Evolutionary conservation across 2,329 filamentous ascomycete species (phyloP).

Genomic region (Sclerotinia glacialis): DNA sequence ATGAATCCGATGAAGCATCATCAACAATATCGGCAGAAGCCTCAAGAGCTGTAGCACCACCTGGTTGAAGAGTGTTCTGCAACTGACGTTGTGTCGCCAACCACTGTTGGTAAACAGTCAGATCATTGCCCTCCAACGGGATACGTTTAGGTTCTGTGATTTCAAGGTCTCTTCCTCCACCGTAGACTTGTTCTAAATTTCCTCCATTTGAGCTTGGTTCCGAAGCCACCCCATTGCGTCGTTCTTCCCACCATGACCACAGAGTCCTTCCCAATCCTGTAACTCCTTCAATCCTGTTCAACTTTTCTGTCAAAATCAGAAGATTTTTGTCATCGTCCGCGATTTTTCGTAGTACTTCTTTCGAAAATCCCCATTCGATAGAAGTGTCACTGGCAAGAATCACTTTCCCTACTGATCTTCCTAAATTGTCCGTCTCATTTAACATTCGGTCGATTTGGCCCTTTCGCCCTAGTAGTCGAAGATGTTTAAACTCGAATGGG

Average conservation of each 20-base stretch:
- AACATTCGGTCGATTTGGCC: constrained; percentile 72
- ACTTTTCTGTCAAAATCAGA: constrained; percentile 79
- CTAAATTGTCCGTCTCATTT: constrained; percentile 45
- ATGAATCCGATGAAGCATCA: constrained; percentile 82
- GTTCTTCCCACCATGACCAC: constrained; percentile 76
- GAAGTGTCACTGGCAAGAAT: constrained; percentile 89
- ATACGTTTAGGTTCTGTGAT: constrained; percentile 60
- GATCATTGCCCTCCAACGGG: constrained; percentile 71
- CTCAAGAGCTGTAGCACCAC: constrained; percentile 66
- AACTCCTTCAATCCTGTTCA: constrained; percentile 42
- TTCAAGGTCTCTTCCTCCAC: constrained; percentile 59
- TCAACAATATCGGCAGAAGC: constrained; percentile 71
- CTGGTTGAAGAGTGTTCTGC: constrained; percentile 73
- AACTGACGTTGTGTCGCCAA: constrained; percentile 83
- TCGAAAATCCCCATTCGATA: constrained; percentile 93
- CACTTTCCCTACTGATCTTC: constrained; percentile 57
- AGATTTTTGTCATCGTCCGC: constrained; percentile 77
- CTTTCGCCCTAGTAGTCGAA: constrained; percentile 79
- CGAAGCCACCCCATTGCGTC: constrained; percentile 59
- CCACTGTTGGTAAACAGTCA: constrained; percentile 85
- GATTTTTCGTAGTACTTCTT: constrained; percentile 70
- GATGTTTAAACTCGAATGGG: constrained; percentile 85
- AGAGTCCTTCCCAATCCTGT: constrained; percentile 64
- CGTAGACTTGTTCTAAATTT: constrained; percentile 64
- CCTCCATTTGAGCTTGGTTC: constrained; percentile 55